phyloP scores from a whole-genome alignment of 371 early-diverging fungal species.

The Mortierella sp. region DNA sequence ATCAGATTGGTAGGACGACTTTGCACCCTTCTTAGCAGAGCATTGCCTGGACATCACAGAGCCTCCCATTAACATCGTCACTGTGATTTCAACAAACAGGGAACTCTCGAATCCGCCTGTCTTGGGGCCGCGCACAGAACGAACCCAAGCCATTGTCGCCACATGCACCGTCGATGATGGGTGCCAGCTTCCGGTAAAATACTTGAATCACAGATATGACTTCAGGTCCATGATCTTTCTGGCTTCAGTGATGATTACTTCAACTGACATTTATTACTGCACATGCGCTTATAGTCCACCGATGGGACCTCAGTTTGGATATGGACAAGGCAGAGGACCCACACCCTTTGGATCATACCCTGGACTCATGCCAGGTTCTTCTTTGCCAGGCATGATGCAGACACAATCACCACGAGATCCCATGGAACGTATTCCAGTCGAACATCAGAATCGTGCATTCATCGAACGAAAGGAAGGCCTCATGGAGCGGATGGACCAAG shows the following conservation, averaged over 20 bases:
- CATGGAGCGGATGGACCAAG: constrained; percentile 55
- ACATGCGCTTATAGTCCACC: constrained; percentile 14
- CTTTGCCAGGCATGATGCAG: constrained; percentile 42
- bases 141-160: constrained; percentile 56
- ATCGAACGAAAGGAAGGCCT: constrained; percentile 55
- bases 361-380: constrained; percentile 20
- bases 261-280: background rate
- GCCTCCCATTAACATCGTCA: background rate
- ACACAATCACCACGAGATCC: constrained; percentile 51
- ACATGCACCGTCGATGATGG: constrained; percentile 39
- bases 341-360: constrained; percentile 26
- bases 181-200: constrained; percentile 38
- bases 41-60: background rate
- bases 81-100: constrained; percentile 46
- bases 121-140: constrained; percentile 91
- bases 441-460: constrained; percentile 58
- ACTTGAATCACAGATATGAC: no score
- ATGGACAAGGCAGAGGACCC: constrained; percentile 23
- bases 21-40: background rate
- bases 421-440: constrained; percentile 56
- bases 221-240: no score
- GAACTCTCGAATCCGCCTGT: constrained; percentile 83
- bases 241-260: no score
- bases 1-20: constrained; percentile 70
- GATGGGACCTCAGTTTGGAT: constrained; percentile 32